phyloP scores from a whole-genome alignment of 768 basidiomycete species.

The Pulveroboletus sp. region DNA sequence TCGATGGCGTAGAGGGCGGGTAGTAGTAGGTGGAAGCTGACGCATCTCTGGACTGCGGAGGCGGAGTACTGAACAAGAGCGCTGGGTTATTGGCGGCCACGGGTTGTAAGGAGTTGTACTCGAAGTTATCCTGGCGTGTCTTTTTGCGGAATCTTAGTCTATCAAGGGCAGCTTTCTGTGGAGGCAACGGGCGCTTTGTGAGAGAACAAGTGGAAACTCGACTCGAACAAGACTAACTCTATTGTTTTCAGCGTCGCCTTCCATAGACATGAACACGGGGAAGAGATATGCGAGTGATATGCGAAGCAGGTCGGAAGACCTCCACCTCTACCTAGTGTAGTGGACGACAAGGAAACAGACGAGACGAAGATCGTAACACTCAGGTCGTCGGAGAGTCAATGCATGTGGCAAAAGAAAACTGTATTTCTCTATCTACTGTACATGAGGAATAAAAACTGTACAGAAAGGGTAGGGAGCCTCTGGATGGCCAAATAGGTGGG shows the following conservation, averaged over 20 bases:
- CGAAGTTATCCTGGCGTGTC: constrained; percentile 28
- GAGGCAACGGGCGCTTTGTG: constrained; percentile 29
- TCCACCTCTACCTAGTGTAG: constrained; percentile 18
- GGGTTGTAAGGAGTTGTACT: constrained; percentile 37
- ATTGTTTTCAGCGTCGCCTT: constrained; percentile 39
- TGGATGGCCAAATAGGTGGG: not conserved
- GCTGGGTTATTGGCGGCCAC: constrained; percentile 65
- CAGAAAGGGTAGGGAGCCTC: constrained; percentile 10
- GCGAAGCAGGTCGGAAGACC: constrained; percentile 7
- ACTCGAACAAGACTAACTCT: constrained; percentile 44
- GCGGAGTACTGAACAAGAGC: constrained; percentile 33
- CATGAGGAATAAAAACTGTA: constrained; percentile 23
- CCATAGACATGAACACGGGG: constrained; percentile 42
- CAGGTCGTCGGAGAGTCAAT: constrained; percentile 53
- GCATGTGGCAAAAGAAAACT: constrained; percentile 40
- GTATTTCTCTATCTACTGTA: constrained; percentile 34
- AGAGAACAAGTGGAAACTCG: constrained; percentile 28
- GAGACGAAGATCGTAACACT: constrained; percentile 32
- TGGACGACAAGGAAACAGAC: constrained; percentile 17
- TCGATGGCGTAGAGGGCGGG: constrained; percentile 42
- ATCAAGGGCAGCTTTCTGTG: constrained; percentile 41
- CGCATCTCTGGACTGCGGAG: constrained; percentile 71
- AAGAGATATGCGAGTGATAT: constrained; percentile 17
- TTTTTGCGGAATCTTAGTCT: constrained; percentile 47
- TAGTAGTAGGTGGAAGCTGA: constrained; percentile 61